phyloP scores from a whole-genome alignment of 129 eudicot genomes.

The Artemisia tridentata region DNA sequence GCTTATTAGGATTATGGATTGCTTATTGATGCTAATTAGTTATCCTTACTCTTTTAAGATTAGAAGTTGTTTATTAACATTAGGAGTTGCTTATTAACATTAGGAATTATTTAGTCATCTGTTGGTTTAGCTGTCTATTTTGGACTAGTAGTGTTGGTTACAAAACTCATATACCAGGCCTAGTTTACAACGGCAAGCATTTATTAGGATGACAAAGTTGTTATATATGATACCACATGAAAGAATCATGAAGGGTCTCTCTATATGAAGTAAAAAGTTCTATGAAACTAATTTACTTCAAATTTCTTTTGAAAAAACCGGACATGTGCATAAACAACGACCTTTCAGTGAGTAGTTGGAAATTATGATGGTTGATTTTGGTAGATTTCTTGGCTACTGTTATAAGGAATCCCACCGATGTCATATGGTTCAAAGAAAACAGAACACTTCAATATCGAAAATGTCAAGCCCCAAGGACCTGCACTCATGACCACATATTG shows the following conservation, averaged over 20 bases:
- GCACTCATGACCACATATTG: constrained; percentile 39
- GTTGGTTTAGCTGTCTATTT: too few species aligned
- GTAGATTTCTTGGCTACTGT: neutral
- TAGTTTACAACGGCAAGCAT: constrained; percentile 16
- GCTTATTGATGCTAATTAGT: too few species aligned
- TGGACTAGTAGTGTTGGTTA: constrained; percentile 21
- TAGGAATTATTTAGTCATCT: too few species aligned
- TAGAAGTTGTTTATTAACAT: too few species aligned
- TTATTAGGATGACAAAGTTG: constrained; percentile 2
- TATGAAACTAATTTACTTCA: too few species aligned
- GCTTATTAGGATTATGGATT: too few species aligned
- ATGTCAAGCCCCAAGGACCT: neutral
- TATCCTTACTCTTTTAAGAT: too few species aligned
- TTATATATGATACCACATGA: neutral
- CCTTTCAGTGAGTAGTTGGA: neutral
- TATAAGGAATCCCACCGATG: neutral
- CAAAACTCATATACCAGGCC: constrained; percentile 5
- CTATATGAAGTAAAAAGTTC: too few species aligned
- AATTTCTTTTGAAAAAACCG: neutral
- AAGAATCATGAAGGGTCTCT: too few species aligned
- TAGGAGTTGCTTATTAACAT: too few species aligned
- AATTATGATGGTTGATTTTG: neutral
- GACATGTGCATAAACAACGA: neutral
- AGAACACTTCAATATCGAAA: neutral
- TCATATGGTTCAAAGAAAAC: neutral